A percentile compares a stretch with the other conserved stretches of the same genome.
Conservation (phyloP, 108 stramenopile species). For the Conticribra weissflogii region DNA sequence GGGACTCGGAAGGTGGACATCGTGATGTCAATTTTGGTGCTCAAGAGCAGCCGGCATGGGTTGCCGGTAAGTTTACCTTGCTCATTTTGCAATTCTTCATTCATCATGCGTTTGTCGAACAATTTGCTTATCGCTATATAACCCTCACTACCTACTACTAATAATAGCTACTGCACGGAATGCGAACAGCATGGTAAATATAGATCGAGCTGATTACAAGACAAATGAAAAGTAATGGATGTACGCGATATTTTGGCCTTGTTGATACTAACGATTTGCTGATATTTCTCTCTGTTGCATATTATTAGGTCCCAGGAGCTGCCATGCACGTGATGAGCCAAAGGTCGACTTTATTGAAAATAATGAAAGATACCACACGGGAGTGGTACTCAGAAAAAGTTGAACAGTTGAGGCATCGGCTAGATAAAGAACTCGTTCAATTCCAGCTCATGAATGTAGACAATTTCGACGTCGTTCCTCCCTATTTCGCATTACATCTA, state of each 20-base stretch:
- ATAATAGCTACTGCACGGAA: slow-evolving; percentile 53
- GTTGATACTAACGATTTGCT: too few species aligned
- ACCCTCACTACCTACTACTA: background rate
- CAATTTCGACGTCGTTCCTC: slow-evolving; percentile 37
- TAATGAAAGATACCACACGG: slow-evolving; percentile 35
- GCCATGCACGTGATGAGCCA: slow-evolving; percentile 58
- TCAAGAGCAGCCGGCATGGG: slow-evolving; percentile 42
- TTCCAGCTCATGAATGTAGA: slow-evolving; percentile 18
- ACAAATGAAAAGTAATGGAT: too few species aligned
- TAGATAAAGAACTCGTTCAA: slow-evolving; percentile 12
- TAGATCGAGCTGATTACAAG: too few species aligned
- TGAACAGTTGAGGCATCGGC: slow-evolving; percentile 16
- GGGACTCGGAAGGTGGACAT: slow-evolving; percentile 23
- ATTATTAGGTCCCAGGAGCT: too few species aligned
- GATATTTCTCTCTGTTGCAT: too few species aligned
- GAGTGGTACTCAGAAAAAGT: slow-evolving; percentile 23
- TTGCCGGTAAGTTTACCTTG: slow-evolving; percentile 27
- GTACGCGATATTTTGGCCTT: too few species aligned
- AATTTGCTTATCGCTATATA: background rate
- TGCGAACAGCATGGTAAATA: slow-evolving; percentile 50
- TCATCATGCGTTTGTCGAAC: background rate
- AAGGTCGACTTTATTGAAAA: slow-evolving; percentile 23
- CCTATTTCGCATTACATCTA: slow-evolving; percentile 52
- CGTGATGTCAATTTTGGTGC: slow-evolving; percentile 12
- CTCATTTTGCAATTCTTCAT: background rate